These are phyloP conservation scores for Xylaria sp. DNA, from an alignment of 2,329 filamentous ascomycete genomes.

Conservation along the genomic window DNA sequence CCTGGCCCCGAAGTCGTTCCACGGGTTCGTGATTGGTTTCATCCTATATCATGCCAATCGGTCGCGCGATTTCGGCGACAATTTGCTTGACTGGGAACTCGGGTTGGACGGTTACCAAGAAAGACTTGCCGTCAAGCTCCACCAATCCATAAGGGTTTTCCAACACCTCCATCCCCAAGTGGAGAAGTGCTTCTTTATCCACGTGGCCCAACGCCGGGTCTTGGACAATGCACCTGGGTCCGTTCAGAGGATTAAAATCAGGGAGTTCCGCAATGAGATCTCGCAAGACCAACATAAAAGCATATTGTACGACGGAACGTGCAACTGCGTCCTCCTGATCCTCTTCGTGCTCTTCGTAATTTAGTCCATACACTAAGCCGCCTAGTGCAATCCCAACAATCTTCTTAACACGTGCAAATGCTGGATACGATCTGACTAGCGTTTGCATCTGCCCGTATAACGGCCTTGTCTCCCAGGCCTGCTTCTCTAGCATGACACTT, in stretches of 20 bases:
- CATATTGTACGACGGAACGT: background rate
- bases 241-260: background rate
- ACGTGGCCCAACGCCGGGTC: background rate
- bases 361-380: background rate
- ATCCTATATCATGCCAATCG: constrained; percentile 48
- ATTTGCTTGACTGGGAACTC: constrained; percentile 50
- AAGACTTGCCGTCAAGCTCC: constrained; percentile 46
- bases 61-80: constrained; percentile 50
- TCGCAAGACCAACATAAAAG: constrained; percentile 1
- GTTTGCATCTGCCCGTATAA: background rate
- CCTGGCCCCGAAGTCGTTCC: too few species aligned
- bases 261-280: background rate
- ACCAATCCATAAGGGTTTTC: constrained; percentile 50
- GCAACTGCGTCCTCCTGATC: too few species aligned
- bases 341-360: background rate
- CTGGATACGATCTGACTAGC: background rate
- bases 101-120: constrained; percentile 47
- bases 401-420: background rate
- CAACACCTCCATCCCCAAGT: constrained; percentile 44
- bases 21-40: too few species aligned
- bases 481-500: background rate
- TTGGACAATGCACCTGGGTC: constrained; percentile 1
- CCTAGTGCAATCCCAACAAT: constrained; percentile 8
- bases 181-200: constrained; percentile 34
- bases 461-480: background rate